phyloP scores from a whole-genome alignment of 305 asterid species.

The Vinca major region DNA sequence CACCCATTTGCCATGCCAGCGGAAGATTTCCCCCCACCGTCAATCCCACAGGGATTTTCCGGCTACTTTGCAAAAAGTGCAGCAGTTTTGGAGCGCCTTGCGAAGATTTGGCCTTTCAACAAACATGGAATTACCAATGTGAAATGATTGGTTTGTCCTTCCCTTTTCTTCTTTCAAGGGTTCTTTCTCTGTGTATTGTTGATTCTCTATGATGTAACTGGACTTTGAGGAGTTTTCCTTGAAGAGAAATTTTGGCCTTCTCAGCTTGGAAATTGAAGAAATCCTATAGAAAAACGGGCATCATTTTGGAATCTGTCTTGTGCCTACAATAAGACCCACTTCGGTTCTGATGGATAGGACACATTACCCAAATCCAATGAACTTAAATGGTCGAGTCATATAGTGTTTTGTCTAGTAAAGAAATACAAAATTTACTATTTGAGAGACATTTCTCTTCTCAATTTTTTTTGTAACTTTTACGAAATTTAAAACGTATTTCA shows the following conservation, averaged over 20 bases:
- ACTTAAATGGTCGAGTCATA: too few species aligned
- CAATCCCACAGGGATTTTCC: slow-evolving; percentile 73
- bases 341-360: too few species aligned
- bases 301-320: too few species aligned
- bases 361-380: too few species aligned
- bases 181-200: not conserved
- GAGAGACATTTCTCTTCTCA: too few species aligned
- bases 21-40: slow-evolving; percentile 85
- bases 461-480: too few species aligned
- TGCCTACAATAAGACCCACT: too few species aligned
- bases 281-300: too few species aligned
- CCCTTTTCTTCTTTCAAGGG: slow-evolving; percentile 20
- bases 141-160: slow-evolving; percentile 34
- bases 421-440: too few species aligned
- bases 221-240: not conserved
- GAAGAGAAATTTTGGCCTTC: not conserved
- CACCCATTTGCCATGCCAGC: slow-evolving; percentile 92
- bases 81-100: slow-evolving; percentile 79
- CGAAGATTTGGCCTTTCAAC: slow-evolving; percentile 87
- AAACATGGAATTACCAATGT: slow-evolving; percentile 44
- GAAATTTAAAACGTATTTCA: too few species aligned
- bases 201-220: not conserved
- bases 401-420: too few species aligned
- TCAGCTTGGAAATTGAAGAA: not conserved
- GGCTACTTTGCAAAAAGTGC: slow-evolving; percentile 96